Base-by-base conservation (phyloP, 2,329 filamentous ascomycete species). In the Aspergillus tanneri region DNA sequence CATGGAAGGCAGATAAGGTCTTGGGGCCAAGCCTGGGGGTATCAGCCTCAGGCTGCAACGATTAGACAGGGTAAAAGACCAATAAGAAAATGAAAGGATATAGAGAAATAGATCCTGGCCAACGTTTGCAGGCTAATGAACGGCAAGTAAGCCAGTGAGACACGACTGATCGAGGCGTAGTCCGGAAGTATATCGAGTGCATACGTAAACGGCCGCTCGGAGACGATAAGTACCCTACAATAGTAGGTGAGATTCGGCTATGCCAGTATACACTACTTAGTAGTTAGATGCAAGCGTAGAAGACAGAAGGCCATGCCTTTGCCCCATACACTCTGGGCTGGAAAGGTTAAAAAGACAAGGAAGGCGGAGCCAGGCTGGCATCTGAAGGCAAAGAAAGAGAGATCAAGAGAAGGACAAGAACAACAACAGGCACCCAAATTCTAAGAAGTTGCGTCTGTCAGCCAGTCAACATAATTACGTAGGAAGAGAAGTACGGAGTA, bases 1-100 rank as follows among this genome's bases (percentile, higher is more conserved):
- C 68, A 70, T 71, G 56, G 28, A 66, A 64, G 60, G 54, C 54
- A 54, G 46, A 52, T 52, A 32, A 41, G 14, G 30, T 8, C 19
- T 34, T 18, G 30, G 30, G 30, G 30, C 14, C 30, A 34, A 34
- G n/a, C n/a, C 30, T 18, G 30, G n/a, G n/a, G 4, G n/a, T 5
- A 14, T 14, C 2, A n/a, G 28, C 16, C 10, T 32, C 28, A 32
- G 19, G 14, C 30, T 34, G 16, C 9, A 34, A 34, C 30, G 30
- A 34, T 7, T 34, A 9, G 11, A 19, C 30, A 14, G 30, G 30
- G 30, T 14, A 19, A 28, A 37, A 5, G 30, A 36, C 43, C 38
- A 45, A 45, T 45, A 21, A 45, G 44, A 34, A 28, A 14, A 40
- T 14, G 35, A 47, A 12, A 40, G 27, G 11, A 22, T 14, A 22